Base-by-base conservation (phyloP, 768 basidiomycete species). In the Hypholoma sublateritium region DNA sequence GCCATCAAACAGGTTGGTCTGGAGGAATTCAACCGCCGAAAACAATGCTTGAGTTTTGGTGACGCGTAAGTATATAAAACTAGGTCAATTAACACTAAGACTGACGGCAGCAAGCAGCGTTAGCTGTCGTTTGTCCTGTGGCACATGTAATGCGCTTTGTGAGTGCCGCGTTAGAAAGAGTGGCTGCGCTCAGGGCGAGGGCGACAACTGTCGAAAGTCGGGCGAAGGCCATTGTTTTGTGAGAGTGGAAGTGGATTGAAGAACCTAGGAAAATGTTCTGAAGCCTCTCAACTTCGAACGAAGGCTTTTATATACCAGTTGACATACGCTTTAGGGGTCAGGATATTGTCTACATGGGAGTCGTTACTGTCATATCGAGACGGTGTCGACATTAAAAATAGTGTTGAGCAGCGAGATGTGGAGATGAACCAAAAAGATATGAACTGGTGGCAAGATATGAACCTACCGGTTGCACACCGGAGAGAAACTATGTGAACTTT, bases 1-100 rank as follows among this genome's bases (percentile, higher is more conserved):
- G 16, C 60, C 62, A 32, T 71, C 68, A 59, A 72, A 72, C 21
- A 73, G 63, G 39, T 63, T 67, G 32, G 62, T 48, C 53, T 71
- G 70, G 24, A 73, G 51, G 56, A 70, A 64, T 59, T 70, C 56
- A 39, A 62, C 53, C 28, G 57, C 48, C 6, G 63, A 52, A 48
- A 61, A 59, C 28, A 61, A 41, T 19, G 49, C 60, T 64, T 11
- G 21, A 22, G 16, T 32, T n/a, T n/a, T 1, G 5, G 17, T 21
- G 43, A 16, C 17, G 47, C 42, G 5, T 21, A 17, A 34, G 9
- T 42, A 17, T 22, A 32, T 43, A 35, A 2, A 9, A 7, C 5
- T 9, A 6, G 6, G 28, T 6, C 14, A 2, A 41, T 14, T 5
- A 4, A 35, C 19, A 5, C 17, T 17, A 14, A 12, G 32, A 55